Conservation (phyloP, 331 rosid genomes). For the Cydonia oblonga region DNA sequence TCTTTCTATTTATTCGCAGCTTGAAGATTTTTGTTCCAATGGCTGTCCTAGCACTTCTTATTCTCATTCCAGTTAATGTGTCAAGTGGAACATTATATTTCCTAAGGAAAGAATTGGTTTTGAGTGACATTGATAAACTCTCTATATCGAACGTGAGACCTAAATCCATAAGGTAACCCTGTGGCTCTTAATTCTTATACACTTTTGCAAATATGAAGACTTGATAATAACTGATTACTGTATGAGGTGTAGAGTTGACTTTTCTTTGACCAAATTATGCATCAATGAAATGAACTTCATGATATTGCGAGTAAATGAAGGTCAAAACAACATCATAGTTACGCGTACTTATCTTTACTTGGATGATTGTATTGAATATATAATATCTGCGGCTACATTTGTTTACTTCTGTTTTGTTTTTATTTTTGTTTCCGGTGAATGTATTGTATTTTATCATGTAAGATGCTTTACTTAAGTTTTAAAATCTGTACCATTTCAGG, state of each 20-base stretch:
- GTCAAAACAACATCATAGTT: neutral
- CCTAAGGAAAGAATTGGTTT: constrained; percentile 71
- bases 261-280: neutral
- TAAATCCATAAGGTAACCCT: constrained; percentile 54
- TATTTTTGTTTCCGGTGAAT: neutral
- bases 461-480: constrained; percentile 13
- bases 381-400: neutral
- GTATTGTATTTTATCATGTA: neutral
- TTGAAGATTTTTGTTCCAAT: constrained; percentile 77
- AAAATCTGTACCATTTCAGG: constrained; percentile 36
- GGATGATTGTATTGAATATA: neutral
- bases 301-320: neutral
- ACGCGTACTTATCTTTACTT: neutral
- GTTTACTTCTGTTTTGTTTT: neutral
- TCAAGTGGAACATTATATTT: constrained; percentile 75
- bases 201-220: neutral
- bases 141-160: constrained; percentile 93
- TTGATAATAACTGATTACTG: neutral
- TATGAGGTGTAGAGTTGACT: neutral
- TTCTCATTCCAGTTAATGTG: constrained; percentile 87
- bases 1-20: constrained; percentile 25
- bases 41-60: constrained; percentile 69
- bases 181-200: neutral
- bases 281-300: neutral
- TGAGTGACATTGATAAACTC: constrained; percentile 85